Base-by-base conservation (phyloP, 169 alveolate species). In the Cryptosporidium tyzzeri region DNA sequence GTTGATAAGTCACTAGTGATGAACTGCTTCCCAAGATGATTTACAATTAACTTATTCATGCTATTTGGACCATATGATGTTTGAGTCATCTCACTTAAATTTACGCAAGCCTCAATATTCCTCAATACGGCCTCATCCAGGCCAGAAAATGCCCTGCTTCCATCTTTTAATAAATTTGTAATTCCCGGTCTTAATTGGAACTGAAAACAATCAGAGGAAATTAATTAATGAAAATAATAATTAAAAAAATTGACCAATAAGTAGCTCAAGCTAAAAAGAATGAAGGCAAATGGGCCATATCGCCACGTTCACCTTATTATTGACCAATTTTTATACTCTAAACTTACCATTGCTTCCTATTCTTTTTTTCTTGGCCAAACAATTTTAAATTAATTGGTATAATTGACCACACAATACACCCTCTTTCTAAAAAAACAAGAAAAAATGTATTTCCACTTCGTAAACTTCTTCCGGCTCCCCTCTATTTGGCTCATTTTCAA, bases 1-100 rank as follows among this genome's bases (percentile, higher is more conserved):
- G 99, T 98, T 73, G 97, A 97, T 21, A 99, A 97, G 92, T 98
- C 99, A 85, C 98, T 95, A 26, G 99, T 97, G 8, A 98, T 97
- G 85, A 97, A 97, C 74, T 97, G 97, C 92, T 98, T 98, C 71
- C 97, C 98, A n/a, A 97, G 93, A 92, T 97, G 99, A 91, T 97
- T 98, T n/a, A 97, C 98, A 59, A 98, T 98, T 95, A 97, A 95
- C 93, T 98, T 98, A 94, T 97, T 97, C 99, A 96, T 97, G 74
- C 99, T 97, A 86, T 96, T 97, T 50, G 99, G 99, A 12, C 99
- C 99, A 51, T 97, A 94, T 14, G 99, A 96, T 50, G 99, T 97
- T 85, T 97, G 95, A 26, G 98, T 95, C 95, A 97, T 97, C 68
- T 93, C 94, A 41, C 99, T 94, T 70, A 97, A 93, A 44, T 96